Conservation (phyloP, 441 rosid species). For the Biscutella laevigata region DNA sequence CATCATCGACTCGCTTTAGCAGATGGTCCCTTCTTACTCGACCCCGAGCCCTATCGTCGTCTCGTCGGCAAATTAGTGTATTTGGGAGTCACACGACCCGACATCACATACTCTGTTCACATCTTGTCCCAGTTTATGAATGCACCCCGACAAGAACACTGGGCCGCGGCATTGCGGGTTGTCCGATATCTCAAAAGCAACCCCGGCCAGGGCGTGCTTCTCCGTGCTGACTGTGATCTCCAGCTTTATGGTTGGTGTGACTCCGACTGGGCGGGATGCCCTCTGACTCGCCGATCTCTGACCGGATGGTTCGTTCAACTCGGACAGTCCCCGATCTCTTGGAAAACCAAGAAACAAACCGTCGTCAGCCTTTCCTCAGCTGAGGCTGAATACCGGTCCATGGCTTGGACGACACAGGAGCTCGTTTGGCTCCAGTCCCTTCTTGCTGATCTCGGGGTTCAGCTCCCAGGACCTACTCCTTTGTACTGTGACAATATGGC, state of each 20-base stretch:
- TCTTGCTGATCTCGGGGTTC: background rate
- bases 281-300: background rate
- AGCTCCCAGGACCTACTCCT: background rate
- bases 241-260: background rate
- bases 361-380: background rate
- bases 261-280: background rate
- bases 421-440: background rate
- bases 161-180: background rate
- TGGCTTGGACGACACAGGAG: background rate
- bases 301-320: background rate
- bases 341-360: background rate
- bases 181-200: background rate
- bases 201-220: background rate
- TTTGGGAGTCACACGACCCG: background rate
- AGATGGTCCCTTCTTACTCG: too few relatives aligned
- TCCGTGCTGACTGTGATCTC: background rate
- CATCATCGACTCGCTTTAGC: too few relatives aligned
- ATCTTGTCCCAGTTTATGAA: background rate
- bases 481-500: background rate
- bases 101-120: background rate
- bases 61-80: background rate
- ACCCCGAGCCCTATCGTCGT: too few relatives aligned
- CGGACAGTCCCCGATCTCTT: background rate
- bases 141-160: background rate
- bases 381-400: background rate